Percentiles rank a stretch among this genome's conserved stretches.
Evolutionary conservation across 371 early-diverging fungal genomes (phyloP).

Genomic region (Parasitella parasitica): DNA sequence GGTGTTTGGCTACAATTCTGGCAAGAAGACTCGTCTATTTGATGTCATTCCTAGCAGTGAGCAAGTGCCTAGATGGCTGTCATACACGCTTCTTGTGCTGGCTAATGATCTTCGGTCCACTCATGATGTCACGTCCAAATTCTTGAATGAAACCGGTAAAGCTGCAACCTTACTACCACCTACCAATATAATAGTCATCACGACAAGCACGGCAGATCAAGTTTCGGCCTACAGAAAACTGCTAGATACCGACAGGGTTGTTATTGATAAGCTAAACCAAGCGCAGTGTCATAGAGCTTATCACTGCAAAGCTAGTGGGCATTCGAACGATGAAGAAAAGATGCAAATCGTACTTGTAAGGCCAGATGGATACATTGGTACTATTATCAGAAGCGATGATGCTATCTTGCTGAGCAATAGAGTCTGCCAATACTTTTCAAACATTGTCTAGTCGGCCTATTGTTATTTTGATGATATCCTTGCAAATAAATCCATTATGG

Average conservation of each 20-base stretch:
- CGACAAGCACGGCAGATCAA: constrained; percentile 36
- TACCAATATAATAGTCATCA: constrained; percentile 20
- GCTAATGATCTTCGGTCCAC: constrained; percentile 28
- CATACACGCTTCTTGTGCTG: constrained; percentile 32
- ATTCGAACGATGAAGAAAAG: constrained; percentile 1
- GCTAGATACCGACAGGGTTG: constrained; percentile 20
- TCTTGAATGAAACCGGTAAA: constrained; percentile 14
- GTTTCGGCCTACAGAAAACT: constrained; percentile 11
- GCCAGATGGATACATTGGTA: constrained; percentile 46
- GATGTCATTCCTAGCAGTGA: constrained; percentile 15
- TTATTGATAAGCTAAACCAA: constrained; percentile 44
- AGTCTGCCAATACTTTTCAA: constrained; percentile 16
- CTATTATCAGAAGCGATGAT: constrained; percentile 21
- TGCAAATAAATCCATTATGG: too few species aligned
- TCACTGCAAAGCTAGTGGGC: constrained; percentile 2
- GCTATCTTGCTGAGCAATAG: constrained; percentile 7
- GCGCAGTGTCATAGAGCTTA: constrained; percentile 44
- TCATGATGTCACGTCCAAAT: constrained; percentile 10
- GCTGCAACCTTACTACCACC: constrained; percentile 3
- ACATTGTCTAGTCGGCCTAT: neutral
- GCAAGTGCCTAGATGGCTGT: constrained; percentile 23
- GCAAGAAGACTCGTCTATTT: constrained; percentile 37
- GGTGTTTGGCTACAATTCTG: constrained; percentile 28
- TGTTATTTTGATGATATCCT: neutral
- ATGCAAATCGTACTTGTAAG: constrained; percentile 28